Evolutionary conservation across 176 grass and related monocot genomes (phyloP).

Genomic region (Alopecurus myosuroides): DNA sequence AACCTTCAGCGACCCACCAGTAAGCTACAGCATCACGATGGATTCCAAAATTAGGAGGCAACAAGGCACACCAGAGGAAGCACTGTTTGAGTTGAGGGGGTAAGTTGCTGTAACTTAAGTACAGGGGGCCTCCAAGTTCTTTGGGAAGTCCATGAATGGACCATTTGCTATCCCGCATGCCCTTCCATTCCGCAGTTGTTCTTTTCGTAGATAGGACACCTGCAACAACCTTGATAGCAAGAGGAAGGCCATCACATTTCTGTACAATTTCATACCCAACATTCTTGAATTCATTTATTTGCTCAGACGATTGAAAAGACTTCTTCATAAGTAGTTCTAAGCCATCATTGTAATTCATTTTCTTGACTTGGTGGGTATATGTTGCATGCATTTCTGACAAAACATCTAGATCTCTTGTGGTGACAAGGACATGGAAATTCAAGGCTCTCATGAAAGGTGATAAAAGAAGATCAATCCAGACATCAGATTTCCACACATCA

Average conservation of each 20-base stretch:
- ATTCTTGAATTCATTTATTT: conserved; percentile 1
- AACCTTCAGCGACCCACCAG: conserved; percentile 41
- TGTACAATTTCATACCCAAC: conserved; percentile 27
- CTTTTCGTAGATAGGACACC: neutral
- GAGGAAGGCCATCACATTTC: conserved; percentile 41
- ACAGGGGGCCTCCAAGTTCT: conserved; percentile 15
- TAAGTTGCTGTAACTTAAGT: conserved; percentile 46
- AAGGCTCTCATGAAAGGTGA: neutral
- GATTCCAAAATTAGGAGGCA: conserved; percentile 15
- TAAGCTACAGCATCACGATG: neutral
- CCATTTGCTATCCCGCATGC: conserved; percentile 24
- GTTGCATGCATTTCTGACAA: conserved; percentile 2
- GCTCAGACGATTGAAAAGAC: neutral
- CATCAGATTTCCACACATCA: conserved; percentile 10
- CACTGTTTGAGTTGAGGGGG: conserved; percentile 36
- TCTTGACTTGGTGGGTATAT: conserved; percentile 1
- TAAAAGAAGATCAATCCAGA: conserved; percentile 26
- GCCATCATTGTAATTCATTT: conserved; percentile 1
- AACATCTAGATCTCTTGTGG: conserved; percentile 22
- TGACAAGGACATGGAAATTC: neutral
- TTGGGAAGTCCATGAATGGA: conserved; percentile 2
- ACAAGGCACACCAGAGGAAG: conserved; percentile 38
- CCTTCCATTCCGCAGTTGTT: conserved; percentile 12
- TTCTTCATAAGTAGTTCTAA: neutral
- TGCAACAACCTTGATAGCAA: conserved; percentile 28